Base-by-base conservation (phyloP, 768 basidiomycete genomes). In the Candolleomyces aberdarensis region DNA sequence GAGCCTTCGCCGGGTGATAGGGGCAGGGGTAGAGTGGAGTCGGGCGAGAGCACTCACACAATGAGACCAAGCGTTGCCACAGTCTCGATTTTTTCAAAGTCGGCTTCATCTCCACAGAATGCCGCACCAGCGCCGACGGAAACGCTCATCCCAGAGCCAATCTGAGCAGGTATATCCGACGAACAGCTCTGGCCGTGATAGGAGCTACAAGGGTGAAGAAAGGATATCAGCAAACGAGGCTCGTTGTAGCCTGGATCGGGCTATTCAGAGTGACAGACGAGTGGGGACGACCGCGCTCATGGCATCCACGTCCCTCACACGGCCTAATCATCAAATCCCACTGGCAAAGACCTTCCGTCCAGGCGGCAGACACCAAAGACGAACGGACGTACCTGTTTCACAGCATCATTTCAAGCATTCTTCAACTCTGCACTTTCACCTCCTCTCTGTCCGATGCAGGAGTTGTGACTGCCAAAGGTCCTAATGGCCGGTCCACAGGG, bases 51-150 rank as follows among this genome's bases (percentile, higher is more conserved):
- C 5, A 83, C 92, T 70, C 74, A 91, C 93, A 86, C 61, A 58
- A 88, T 83, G 66, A 97, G 83, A 2, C 94, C 94, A 9, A 81
- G 80, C 81, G 87, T 88, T n/a, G 96, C 85, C 36, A 84, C 85
- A 11, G 85, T 82, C 75, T 97, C 96, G 62, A 90, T 85, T 71
- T 88, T 83, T 72, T 96, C 92, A 71, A 96, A 98, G n/a, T 91
- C 89, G 49, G 88, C 77, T 68, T 89, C 88, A 74, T 88, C 93
- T 39, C 93, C 92, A 68, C 96, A 96, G 47, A 92, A 78, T 36
- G 88, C 89, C 31, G 92, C 93, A 13, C 83, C 89, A 48, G 82
- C 83, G 20, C 94, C 93, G 15, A 96, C 81, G 61, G 94, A 81
- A 51, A 94, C 90, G 63, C 89, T 85, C 15, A 87, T 29, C 96